A percentile compares a stretch with the other conserved stretches of the same genome.
phyloP scores from a whole-genome alignment of 2,329 filamentous ascomycete genomes.

The Monilinia fructigena region DNA sequence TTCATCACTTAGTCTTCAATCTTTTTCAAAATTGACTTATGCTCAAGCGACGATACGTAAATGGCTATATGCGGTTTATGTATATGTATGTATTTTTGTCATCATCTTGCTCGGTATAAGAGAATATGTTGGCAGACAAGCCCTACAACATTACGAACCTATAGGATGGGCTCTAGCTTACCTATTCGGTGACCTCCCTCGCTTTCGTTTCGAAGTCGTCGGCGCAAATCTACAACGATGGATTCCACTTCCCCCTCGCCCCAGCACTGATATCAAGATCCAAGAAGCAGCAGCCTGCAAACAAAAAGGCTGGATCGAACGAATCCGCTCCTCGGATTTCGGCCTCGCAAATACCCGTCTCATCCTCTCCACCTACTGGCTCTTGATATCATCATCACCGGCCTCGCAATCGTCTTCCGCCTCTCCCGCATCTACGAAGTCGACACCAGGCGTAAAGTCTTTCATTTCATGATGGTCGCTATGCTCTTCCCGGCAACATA shows the following conservation, averaged over 20 bases:
- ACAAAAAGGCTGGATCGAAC: slow-evolving; percentile 59
- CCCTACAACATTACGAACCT: slow-evolving; percentile 72
- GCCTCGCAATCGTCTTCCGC: slow-evolving; percentile 71
- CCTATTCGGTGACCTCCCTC: slow-evolving; percentile 73
- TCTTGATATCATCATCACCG: slow-evolving; percentile 67
- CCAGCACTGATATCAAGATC: slow-evolving; percentile 22
- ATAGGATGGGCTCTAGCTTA: slow-evolving; percentile 93
- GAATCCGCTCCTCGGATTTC: slow-evolving; percentile 61
- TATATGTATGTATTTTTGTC: slow-evolving; percentile 65
- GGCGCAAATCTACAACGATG: slow-evolving; percentile 68
- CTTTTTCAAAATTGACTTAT: slow-evolving; percentile 78
- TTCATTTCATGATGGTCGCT: slow-evolving; percentile 96
- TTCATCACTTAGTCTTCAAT: slow-evolving; percentile 62
- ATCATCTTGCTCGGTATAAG: slow-evolving; percentile 72
- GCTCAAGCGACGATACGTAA: slow-evolving; percentile 74
- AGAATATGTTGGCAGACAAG: slow-evolving; percentile 63
- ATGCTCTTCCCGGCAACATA: slow-evolving; percentile 90
- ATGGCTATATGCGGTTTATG: slow-evolving; percentile 78
- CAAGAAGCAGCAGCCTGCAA: slow-evolving; percentile 44
- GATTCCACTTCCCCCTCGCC: slow-evolving; percentile 65
- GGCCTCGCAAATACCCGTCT: slow-evolving; percentile 83
- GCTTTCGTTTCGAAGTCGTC: slow-evolving; percentile 70
- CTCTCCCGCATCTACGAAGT: slow-evolving; percentile 81
- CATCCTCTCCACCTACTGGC: slow-evolving; percentile 71
- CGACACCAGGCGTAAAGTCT: slow-evolving; percentile 93